Conservation (phyloP, 2,329 filamentous ascomycete species). For the Colletotrichum shisoi region DNA sequence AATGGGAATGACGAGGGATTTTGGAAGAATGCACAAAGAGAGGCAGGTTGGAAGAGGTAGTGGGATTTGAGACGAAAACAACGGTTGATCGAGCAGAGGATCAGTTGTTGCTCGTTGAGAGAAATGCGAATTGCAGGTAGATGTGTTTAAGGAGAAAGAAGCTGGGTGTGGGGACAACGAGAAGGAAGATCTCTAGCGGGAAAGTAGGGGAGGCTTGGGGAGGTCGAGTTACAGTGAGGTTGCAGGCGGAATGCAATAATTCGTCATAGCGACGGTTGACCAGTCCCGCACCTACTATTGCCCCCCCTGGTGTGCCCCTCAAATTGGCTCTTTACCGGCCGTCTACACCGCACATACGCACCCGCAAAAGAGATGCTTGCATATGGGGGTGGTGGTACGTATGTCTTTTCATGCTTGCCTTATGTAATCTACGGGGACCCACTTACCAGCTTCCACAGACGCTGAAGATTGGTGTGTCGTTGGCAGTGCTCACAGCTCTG, state of each 20-base stretch:
- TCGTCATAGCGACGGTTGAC: slow-evolving; percentile 39
- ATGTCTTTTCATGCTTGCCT: slow-evolving; percentile 13
- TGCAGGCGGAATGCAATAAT: slow-evolving; percentile 36
- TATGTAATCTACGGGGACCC: slow-evolving; percentile 21
- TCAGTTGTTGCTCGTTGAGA: slow-evolving; percentile 25
- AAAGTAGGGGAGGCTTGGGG: slow-evolving; percentile 31
- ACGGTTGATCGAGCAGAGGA: neutral
- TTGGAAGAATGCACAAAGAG: slow-evolving; percentile 3
- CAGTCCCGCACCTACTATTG: slow-evolving; percentile 28
- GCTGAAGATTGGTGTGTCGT: slow-evolving; percentile 27
- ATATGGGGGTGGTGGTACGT: slow-evolving; percentile 14
- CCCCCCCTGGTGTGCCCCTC: slow-evolving; percentile 36
- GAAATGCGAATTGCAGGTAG: slow-evolving; percentile 25
- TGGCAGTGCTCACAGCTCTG: neutral
- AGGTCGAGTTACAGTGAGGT: slow-evolving; percentile 37
- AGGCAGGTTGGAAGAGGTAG: slow-evolving; percentile 15
- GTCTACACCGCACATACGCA: slow-evolving; percentile 36
- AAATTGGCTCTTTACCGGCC: slow-evolving; percentile 16
- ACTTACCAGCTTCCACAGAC: slow-evolving; percentile 20
- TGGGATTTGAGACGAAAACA: slow-evolving; percentile 18
- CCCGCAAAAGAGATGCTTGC: slow-evolving; percentile 22
- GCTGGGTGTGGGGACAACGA: slow-evolving; percentile 35
- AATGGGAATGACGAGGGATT: slow-evolving; percentile 27
- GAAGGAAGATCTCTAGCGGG: slow-evolving; percentile 31
- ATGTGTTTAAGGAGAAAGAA: slow-evolving; percentile 25